These are phyloP conservation scores for Starmerella roubikii DNA, from an alignment of 805 yeast species.

Conservation along the genomic window DNA sequence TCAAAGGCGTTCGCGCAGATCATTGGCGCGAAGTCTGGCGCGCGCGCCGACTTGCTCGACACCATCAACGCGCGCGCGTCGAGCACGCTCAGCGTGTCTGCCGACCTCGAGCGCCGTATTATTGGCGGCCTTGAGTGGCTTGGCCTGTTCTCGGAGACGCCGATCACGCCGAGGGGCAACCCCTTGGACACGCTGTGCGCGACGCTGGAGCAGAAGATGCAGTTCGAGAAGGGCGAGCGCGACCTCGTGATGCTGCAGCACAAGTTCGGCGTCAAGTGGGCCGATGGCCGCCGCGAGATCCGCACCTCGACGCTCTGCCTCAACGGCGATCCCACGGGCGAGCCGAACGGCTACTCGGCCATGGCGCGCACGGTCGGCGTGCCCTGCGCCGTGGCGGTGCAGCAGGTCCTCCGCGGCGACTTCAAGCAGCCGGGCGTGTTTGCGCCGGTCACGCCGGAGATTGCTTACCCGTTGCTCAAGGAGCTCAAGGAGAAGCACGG, in stretches of 20 bases:
- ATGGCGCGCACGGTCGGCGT: slow-evolving; percentile 98
- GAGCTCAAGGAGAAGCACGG: slow-evolving; percentile 81
- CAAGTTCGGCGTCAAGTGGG: slow-evolving; percentile 95
- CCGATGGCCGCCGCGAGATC: slow-evolving; percentile 76
- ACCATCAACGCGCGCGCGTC: slow-evolving; percentile 61
- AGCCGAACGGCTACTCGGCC: slow-evolving; percentile 78
- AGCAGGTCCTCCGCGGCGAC: slow-evolving; percentile 72
- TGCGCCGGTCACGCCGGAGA: slow-evolving; percentile 86
- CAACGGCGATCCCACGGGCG: slow-evolving; percentile 59
- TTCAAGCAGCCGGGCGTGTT: slow-evolving; percentile 66
- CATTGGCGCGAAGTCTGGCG: slow-evolving; percentile 57
- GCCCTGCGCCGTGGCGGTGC: slow-evolving; percentile 92
- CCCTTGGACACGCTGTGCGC: slow-evolving; percentile 96
- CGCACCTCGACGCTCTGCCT: slow-evolving; percentile 94
- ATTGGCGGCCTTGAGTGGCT: slow-evolving; percentile 85
- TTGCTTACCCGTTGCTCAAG: slow-evolving; percentile 83
- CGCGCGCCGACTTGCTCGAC: slow-evolving; percentile 59
- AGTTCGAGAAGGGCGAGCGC: slow-evolving; percentile 88
- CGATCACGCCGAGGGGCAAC: slow-evolving; percentile 78
- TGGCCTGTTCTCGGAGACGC: slow-evolving; percentile 68
- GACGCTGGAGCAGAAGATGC: slow-evolving; percentile 88
- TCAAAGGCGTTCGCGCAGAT: slow-evolving; percentile 69
- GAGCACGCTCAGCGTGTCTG: slow-evolving; percentile 42
- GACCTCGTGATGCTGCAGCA: slow-evolving; percentile 93
- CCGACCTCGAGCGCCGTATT: slow-evolving; percentile 75